A percentile compares a stretch with the other conserved stretches of the same genome.
Evolutionary conservation across 75 land plant species (phyloP).

Genomic region (Azolla pinnata): DNA sequence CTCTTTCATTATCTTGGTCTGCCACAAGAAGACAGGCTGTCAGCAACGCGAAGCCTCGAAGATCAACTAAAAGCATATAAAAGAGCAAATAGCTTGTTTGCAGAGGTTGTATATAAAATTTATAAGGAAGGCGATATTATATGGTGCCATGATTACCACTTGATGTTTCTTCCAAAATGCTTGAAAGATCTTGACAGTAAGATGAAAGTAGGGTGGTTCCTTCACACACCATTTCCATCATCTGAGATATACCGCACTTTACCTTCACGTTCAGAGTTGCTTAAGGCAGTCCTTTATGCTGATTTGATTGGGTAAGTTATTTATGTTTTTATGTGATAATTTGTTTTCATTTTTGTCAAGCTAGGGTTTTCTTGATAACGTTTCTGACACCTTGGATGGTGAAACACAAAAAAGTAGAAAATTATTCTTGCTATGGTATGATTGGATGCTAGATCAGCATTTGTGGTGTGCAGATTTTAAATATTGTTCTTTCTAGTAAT

Average conservation of each 20-base stretch:
- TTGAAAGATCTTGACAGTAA: slow-evolving; percentile 30
- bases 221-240: slow-evolving; percentile 52
- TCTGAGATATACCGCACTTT: slow-evolving; percentile 46
- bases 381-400: too few relatives aligned
- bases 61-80: slow-evolving; percentile 48
- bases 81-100: slow-evolving; percentile 42
- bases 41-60: slow-evolving; percentile 40
- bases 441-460: too few relatives aligned
- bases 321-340: too few relatives aligned
- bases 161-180: slow-evolving; percentile 45
- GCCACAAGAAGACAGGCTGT: slow-evolving; percentile 51
- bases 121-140: slow-evolving; percentile 41
- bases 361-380: neutral
- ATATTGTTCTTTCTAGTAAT: too few relatives aligned
- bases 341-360: neutral
- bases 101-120: slow-evolving; percentile 26
- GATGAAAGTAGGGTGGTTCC: slow-evolving; percentile 55
- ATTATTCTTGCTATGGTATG: too few relatives aligned
- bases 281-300: slow-evolving; percentile 44
- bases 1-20: slow-evolving; percentile 53
- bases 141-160: slow-evolving; percentile 54
- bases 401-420: too few relatives aligned
- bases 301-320: slow-evolving; percentile 41
- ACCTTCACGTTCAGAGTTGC: slow-evolving; percentile 43
- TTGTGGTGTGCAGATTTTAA: too few relatives aligned